These are phyloP conservation scores for Capsicum baccatum DNA, from an alignment of 257 asterid genomes.

Conservation along the genomic window DNA sequence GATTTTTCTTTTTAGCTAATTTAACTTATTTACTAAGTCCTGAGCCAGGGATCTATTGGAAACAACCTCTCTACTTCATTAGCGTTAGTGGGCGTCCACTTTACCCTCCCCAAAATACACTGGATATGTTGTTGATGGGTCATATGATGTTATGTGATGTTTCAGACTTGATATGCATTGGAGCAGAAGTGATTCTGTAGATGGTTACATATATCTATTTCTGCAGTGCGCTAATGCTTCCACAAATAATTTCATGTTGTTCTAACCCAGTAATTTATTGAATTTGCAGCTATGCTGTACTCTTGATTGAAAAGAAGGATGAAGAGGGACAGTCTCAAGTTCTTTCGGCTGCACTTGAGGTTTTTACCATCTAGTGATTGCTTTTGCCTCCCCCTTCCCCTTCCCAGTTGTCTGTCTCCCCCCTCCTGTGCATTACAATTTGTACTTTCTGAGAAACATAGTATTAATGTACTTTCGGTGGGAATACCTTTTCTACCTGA, in stretches of 20 bases:
- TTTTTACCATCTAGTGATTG: slow-evolving; percentile 33
- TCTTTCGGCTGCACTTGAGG: slow-evolving; percentile 98
- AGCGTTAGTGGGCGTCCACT: no score
- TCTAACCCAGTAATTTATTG: slow-evolving; percentile 29
- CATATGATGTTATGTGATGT: neutral
- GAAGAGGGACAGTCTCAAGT: slow-evolving; percentile 98
- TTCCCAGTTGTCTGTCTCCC: neutral
- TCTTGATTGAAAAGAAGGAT: slow-evolving; percentile 83
- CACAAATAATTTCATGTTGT: slow-evolving; percentile 2
- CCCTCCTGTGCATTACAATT: neutral
- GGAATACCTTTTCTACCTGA: slow-evolving; percentile 27
- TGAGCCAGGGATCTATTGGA: no score
- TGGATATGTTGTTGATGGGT: no score
- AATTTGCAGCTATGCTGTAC: slow-evolving; percentile 83
- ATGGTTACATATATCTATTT: neutral
- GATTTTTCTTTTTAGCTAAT: neutral
- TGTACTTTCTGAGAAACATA: slow-evolving; percentile 4
- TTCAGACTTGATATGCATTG: neutral
- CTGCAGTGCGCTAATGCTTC: slow-evolving; percentile 16
- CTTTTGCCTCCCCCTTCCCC: neutral
- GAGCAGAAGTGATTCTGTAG: neutral
- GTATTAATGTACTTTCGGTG: slow-evolving; percentile 12
- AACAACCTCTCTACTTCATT: no score
- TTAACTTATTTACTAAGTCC: neutral
- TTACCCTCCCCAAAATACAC: no score